Conservation (phyloP, 2,329 filamentous ascomycete genomes). For the Boeremia lycopersici region DNA sequence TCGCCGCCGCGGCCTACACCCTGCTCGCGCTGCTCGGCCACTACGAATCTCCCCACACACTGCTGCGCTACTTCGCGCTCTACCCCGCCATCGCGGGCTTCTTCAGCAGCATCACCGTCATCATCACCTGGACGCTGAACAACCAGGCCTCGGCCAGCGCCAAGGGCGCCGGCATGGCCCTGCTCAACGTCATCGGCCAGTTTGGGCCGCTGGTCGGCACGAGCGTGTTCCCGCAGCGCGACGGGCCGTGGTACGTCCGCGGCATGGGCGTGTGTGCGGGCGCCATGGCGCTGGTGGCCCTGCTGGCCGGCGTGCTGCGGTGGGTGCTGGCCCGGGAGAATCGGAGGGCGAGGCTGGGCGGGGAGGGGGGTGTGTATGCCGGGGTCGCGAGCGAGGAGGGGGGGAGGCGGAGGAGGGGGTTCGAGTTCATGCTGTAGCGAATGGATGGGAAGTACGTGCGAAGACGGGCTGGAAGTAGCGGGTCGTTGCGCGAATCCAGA, state of each 20-base stretch:
- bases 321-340: constrained; percentile 45
- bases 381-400: constrained; percentile 19
- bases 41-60: constrained; percentile 34
- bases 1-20: constrained; percentile 60
- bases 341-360: constrained; percentile 10
- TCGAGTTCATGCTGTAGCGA: constrained; percentile 39
- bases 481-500: no score
- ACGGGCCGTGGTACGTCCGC: constrained; percentile 56
- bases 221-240: constrained; percentile 60
- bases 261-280: constrained; percentile 59
- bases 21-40: constrained; percentile 66
- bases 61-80: constrained; percentile 71
- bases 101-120: constrained; percentile 83
- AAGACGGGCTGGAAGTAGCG: no score
- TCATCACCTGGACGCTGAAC: constrained; percentile 88
- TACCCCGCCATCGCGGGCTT: constrained; percentile 82
- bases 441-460: no score
- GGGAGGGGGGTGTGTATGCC: constrained; percentile 32
- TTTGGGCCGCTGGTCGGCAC: constrained; percentile 69
- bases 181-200: constrained; percentile 83
- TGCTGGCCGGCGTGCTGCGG: constrained; percentile 52
- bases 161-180: constrained; percentile 76
- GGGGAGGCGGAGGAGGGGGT: constrained; percentile 19
- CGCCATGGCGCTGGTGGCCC: constrained; percentile 56
- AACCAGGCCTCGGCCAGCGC: constrained; percentile 74